Percentiles rank a stretch among this genome's conserved stretches.
Evolutionary conservation across 1,139 yeast species (phyloP).

Genomic region (Insectozyma bohioensis): DNA sequence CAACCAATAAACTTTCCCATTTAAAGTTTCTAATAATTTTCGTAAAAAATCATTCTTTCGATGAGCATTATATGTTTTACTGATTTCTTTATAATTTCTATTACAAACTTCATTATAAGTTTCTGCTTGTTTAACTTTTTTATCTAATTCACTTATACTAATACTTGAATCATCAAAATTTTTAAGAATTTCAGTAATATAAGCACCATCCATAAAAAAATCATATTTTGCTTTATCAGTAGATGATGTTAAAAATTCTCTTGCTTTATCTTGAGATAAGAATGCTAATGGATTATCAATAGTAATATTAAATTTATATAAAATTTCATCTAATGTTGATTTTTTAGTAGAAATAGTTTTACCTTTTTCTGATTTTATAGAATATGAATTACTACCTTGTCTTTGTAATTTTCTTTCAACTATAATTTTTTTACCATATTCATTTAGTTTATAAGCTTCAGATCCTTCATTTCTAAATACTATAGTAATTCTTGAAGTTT

Average conservation of each 20-base stretch:
- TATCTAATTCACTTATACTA: slow-evolving; percentile 40
- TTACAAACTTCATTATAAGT: slow-evolving; percentile 26
- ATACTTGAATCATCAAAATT: slow-evolving; percentile 46
- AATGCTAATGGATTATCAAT: slow-evolving; percentile 93
- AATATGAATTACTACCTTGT: slow-evolving; percentile 50
- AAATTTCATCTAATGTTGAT: slow-evolving; percentile 63
- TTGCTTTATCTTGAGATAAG: slow-evolving; percentile 90
- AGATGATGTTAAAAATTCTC: slow-evolving; percentile 80
- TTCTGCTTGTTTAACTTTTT: slow-evolving; percentile 34
- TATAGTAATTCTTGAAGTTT: slow-evolving; percentile 60
- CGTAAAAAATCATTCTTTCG: slow-evolving; percentile 43
- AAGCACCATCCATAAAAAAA: slow-evolving; percentile 78
- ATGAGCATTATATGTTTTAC: slow-evolving; percentile 39
- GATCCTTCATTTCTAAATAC: slow-evolving; percentile 62
- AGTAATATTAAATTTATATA: slow-evolving; percentile 71
- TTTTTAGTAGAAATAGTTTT: slow-evolving; percentile 60
- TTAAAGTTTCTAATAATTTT: slow-evolving; percentile 41
- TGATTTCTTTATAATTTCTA: slow-evolving; percentile 34
- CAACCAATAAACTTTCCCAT: slow-evolving; percentile 69
- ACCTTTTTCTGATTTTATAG: slow-evolving; percentile 52
- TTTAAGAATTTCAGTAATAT: slow-evolving; percentile 59
- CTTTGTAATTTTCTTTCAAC: slow-evolving; percentile 69
- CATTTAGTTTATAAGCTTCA: slow-evolving; percentile 62
- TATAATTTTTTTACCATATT: slow-evolving; percentile 65
- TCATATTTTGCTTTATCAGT: slow-evolving; percentile 69